Conservation (phyloP, 1,284 basidiomycete genomes). For the Quambalaria eucalypti region DNA sequence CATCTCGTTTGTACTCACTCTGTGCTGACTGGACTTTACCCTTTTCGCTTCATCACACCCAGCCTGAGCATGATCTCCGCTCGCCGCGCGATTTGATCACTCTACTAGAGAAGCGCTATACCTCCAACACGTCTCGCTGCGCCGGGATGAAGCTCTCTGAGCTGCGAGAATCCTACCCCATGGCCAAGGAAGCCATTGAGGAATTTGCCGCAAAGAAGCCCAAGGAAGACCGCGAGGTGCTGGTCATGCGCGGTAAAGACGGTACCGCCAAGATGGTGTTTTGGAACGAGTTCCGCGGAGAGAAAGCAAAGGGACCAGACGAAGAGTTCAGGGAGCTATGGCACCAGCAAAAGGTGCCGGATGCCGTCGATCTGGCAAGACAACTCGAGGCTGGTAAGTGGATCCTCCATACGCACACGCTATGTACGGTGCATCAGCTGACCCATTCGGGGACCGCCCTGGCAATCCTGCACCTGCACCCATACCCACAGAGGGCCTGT, state of each 20-base stretch:
- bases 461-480: neutral
- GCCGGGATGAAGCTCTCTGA: conserved; percentile 69
- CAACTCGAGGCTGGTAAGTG: neutral
- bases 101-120: conserved; percentile 54
- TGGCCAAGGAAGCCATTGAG: conserved; percentile 52
- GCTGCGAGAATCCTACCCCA: conserved; percentile 81
- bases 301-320: conserved; percentile 53
- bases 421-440: neutral
- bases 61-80: conserved; percentile 79
- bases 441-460: neutral
- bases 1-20: neutral
- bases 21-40: neutral
- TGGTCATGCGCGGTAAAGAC: conserved; percentile 76
- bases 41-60: neutral
- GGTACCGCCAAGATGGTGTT: conserved; percentile 66
- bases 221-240: conserved; percentile 70
- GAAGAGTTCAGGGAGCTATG: conserved; percentile 77
- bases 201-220: conserved; percentile 12
- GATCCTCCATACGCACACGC: neutral
- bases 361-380: conserved; percentile 61
- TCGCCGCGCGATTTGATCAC: conserved; percentile 71
- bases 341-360: conserved; percentile 72
- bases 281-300: conserved; percentile 76
- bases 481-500: neutral
- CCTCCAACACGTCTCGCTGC: conserved; percentile 15